Evolutionary conservation across 768 basidiomycete species (phyloP).

Genomic region (Gymnopilus junonius): DNA sequence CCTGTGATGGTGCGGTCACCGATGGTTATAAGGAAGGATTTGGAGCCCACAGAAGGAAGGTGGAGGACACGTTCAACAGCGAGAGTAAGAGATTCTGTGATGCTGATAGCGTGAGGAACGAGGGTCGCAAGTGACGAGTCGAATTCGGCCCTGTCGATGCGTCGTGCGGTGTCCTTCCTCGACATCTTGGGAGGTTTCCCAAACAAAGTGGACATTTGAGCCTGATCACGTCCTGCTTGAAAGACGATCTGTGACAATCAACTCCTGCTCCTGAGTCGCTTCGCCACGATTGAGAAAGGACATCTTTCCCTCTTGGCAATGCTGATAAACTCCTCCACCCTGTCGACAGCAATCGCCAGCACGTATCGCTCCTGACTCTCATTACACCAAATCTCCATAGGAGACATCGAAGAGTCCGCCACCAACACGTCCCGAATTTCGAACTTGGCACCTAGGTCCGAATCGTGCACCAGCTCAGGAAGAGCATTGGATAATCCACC

Average conservation of each 20-base stretch:
- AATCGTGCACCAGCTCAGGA: conserved; percentile 96
- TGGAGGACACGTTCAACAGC: conserved; percentile 84
- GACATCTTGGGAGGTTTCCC: conserved; percentile 95
- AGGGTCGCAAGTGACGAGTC: conserved; percentile 74
- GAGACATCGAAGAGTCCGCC: conserved; percentile 93
- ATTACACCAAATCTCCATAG: conserved; percentile 99
- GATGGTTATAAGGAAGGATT: conserved; percentile 98
- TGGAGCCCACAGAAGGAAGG: conserved; percentile 92
- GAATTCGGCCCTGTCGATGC: conserved; percentile 51
- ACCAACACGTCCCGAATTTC: conserved; percentile 94
- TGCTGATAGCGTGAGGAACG: conserved; percentile 47
- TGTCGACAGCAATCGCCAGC: conserved; percentile 77
- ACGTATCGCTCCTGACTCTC: conserved; percentile 99
- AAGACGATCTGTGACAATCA: conserved; percentile 89
- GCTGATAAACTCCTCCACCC: conserved; percentile 64
- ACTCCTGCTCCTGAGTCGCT: conserved; percentile 80
- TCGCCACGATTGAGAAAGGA: conserved; percentile 88
- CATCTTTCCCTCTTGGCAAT: conserved; percentile 90
- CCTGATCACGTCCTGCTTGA: conserved; percentile 76
- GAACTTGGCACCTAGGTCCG: conserved; percentile 86
- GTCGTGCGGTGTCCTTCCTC: conserved; percentile 62
- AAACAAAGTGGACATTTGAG: conserved; percentile 93
- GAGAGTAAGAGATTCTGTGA: conserved; percentile 55
- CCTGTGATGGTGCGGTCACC: conserved; percentile 95
- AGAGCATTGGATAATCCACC: conserved; percentile 96